Conservation (phyloP, 2,329 filamentous ascomycete species). For the Fusarium acutatum region DNA sequence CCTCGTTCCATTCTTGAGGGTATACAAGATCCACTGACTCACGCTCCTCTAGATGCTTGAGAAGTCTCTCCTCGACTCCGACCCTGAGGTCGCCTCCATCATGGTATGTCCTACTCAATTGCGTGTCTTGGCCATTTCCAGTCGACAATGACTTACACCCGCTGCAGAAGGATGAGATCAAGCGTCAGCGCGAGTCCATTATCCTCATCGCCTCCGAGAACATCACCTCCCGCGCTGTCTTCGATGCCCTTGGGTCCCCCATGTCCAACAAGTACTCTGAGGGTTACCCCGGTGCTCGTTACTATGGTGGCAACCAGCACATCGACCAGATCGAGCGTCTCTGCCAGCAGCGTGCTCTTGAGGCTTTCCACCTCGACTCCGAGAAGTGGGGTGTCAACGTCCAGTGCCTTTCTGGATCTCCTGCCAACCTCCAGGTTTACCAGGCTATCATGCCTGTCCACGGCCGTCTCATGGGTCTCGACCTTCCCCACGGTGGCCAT, state of each 20-base stretch:
- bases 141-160: conserved; percentile 42
- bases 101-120: conserved; percentile 72
- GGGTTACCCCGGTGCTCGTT: conserved; percentile 96
- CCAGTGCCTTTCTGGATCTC: conserved; percentile 90
- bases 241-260: conserved; percentile 92
- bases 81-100: conserved; percentile 94
- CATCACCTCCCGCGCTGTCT: conserved; percentile 97
- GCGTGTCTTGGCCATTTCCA: neutral
- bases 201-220: conserved; percentile 99
- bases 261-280: conserved; percentile 99
- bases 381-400: conserved; percentile 99
- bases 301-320: conserved; percentile 99
- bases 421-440: conserved; percentile 98
- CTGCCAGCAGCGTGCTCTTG: conserved; percentile 92
- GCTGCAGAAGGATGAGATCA: conserved; percentile 83
- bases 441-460: conserved; percentile 96
- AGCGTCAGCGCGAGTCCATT: conserved; percentile 98
- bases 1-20: neutral
- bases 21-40: conserved; percentile 22
- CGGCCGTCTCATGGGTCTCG: conserved; percentile 95
- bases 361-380: conserved; percentile 86
- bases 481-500: conserved; percentile 93
- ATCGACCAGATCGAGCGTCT: conserved; percentile 96
- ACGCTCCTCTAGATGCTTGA: conserved; percentile 79
- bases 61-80: conserved; percentile 89